phyloP scores from a whole-genome alignment of 2,329 filamentous ascomycete genomes.

The Botryotinia narcissicola region DNA sequence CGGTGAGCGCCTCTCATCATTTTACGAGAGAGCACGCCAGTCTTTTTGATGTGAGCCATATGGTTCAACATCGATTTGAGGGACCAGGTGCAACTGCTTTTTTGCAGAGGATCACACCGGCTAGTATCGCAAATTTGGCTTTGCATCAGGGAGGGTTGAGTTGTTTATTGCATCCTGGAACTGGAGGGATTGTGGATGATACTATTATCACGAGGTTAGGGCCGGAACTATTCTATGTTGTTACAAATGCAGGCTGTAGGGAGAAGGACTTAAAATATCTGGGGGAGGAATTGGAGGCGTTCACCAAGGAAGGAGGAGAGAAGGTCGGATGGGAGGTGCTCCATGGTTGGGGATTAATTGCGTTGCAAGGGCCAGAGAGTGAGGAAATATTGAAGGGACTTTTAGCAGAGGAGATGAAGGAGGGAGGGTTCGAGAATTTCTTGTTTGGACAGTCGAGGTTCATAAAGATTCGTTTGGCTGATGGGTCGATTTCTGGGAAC shows the following conservation, averaged over 20 bases:
- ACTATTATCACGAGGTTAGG: constrained; percentile 82
- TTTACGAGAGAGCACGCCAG: constrained; percentile 88
- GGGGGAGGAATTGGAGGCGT: constrained; percentile 62
- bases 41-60: constrained; percentile 94
- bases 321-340: constrained; percentile 68
- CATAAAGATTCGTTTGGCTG: constrained; percentile 61
- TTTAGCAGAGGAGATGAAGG: constrained; percentile 50
- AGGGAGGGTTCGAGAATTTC: constrained; percentile 59
- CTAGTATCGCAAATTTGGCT: constrained; percentile 62
- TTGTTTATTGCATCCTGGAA: constrained; percentile 73
- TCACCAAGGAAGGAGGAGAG: constrained; percentile 53
- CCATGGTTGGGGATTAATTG: constrained; percentile 73
- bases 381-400: constrained; percentile 65
- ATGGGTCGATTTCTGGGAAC: constrained; percentile 47
- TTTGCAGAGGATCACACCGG: constrained; percentile 80
- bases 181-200: constrained; percentile 93
- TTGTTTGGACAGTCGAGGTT: constrained; percentile 78
- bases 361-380: constrained; percentile 82
- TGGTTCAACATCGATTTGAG: constrained; percentile 86
- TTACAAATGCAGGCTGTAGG: constrained; percentile 90
- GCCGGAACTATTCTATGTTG: constrained; percentile 78
- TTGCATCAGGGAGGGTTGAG: constrained; percentile 76
- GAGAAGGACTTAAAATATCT: constrained; percentile 85
- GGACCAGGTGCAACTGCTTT: constrained; percentile 79
- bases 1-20: constrained; percentile 79